phyloP scores from a whole-genome alignment of 805 yeast species.

The Kazachstania viticola region DNA sequence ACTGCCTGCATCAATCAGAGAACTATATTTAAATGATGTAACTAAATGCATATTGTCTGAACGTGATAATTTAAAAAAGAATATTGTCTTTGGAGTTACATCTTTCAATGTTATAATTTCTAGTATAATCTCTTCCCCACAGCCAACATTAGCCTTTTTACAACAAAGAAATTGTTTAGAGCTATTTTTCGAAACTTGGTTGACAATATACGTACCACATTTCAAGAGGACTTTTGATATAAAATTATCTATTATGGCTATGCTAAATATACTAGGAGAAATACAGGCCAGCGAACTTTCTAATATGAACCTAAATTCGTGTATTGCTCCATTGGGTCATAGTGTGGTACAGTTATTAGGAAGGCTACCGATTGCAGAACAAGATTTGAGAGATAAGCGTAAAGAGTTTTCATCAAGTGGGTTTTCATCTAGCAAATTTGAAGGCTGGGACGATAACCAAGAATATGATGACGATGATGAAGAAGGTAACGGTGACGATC shows the following conservation, averaged over 20 bases:
- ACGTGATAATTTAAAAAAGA: conserved; percentile 15
- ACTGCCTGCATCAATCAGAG: conserved; percentile 33
- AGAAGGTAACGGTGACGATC: conserved; percentile 24
- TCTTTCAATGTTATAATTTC: conserved; percentile 48
- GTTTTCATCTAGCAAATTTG: conserved; percentile 24
- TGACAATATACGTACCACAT: conserved; percentile 30
- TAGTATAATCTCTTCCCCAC: conserved; percentile 50
- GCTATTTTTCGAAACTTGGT: conserved; percentile 39
- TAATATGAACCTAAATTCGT: conserved; percentile 26
- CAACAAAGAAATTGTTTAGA: conserved; percentile 34
- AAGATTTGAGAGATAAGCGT: conserved; percentile 50
- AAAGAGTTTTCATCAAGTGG: conserved; percentile 36
- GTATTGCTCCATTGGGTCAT: conserved; percentile 39
- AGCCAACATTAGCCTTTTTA: conserved; percentile 39
- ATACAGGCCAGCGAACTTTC: conserved; percentile 21
- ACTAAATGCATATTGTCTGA: conserved; percentile 25
- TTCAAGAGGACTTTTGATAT: conserved; percentile 69
- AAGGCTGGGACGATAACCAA: conserved; percentile 19
- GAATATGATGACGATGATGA: conserved; percentile 28
- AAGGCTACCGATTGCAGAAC: conserved; percentile 62
- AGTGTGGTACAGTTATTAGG: conserved; percentile 42
- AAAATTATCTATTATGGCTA: conserved; percentile 61
- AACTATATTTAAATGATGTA: conserved; percentile 34
- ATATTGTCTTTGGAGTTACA: conserved; percentile 24
- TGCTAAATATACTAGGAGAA: conserved; percentile 36